These are phyloP conservation scores for Beta macrorhiza DNA, from an alignment of 179 eudicot genomes.

Conservation along the genomic window DNA sequence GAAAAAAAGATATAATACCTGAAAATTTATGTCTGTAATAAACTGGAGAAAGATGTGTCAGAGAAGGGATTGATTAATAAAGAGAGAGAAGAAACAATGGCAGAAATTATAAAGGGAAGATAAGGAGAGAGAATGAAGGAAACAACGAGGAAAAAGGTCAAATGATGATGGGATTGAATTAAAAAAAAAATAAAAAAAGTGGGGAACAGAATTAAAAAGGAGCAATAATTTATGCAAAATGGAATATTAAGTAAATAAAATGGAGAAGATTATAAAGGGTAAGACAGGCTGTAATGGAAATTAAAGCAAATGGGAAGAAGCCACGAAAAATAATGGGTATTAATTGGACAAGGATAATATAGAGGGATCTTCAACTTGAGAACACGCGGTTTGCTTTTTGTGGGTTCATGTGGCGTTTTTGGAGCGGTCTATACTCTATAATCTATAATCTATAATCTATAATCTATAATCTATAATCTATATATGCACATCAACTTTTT, in stretches of 20 bases:
- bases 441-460: not conserved
- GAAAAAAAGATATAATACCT: not conserved
- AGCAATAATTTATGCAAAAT: not conserved
- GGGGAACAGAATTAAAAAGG: not conserved
- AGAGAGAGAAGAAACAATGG: slow-evolving; percentile 24
- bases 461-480: not conserved
- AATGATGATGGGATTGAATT: slow-evolving; percentile 37
- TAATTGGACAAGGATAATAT: not conserved
- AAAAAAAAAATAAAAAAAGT: not conserved
- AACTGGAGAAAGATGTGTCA: slow-evolving; percentile 7
- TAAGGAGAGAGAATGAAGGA: slow-evolving; percentile 10
- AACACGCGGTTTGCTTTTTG: slow-evolving; percentile 18
- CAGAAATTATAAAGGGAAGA: slow-evolving; percentile 14
- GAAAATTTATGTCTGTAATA: not conserved
- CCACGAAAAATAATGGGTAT: slow-evolving; percentile 15
- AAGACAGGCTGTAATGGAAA: slow-evolving; percentile 22
- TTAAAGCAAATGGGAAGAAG: slow-evolving; percentile 4
- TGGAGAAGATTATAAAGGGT: not conserved
- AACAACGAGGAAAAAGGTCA: slow-evolving; percentile 22
- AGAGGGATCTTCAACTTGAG: not conserved
- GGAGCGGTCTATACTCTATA: not conserved
- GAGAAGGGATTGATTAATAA: slow-evolving; percentile 16
- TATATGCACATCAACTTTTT: slow-evolving; percentile 9
- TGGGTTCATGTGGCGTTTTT: slow-evolving; percentile 17
- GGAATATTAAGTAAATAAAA: not conserved